Base-by-base conservation (phyloP, 805 yeast species). In the Candida jianshihensis region DNA sequence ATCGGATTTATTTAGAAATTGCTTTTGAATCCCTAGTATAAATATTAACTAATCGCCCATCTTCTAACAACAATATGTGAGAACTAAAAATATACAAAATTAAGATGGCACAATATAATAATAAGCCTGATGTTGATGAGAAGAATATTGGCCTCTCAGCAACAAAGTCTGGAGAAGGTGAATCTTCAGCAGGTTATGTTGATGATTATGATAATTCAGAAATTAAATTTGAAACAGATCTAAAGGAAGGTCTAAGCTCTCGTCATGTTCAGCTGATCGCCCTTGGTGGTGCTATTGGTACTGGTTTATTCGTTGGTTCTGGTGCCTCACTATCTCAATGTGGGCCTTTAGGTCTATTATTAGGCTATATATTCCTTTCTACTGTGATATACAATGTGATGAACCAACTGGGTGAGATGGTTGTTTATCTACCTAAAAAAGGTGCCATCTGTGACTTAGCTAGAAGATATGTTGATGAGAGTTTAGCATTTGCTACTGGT, bases 261-360 rank as follows among this genome's bases (percentile, higher is more conserved):
- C 69, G 90, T 54, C 92, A 85, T 54, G 64, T 85, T 45, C 85
- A 82, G 47, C 70, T 84, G 75, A 83, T 85, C 61, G 89, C 94
- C 32, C 68, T 84, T 40, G 94, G 92, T 49, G 89, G 90, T 33
- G 71, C 81, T 41, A 83, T 86, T 47, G 95, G 95, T 51, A 80
- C 92, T 2, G 95, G 95, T 55, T 65, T 86, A 35, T 76, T 86
- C 42, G 81, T 86, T 25, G 87, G 87, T 50, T 71, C 87, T 1
- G 85, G 86, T 41, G 57, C 69, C 14, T 71, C 84, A 3, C 59
- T 83, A 35, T 46, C 68, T 15, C 63, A 68, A 22, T 83, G 86
- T 54, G 92, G 92, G 19, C 90, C 92, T n/a, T 84, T 81, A 1
- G 74, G 73, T 20, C 46, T 76, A 26, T 66, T 84, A 26, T 61